phyloP scores from a whole-genome alignment of 2,329 filamentous ascomycete species.

The Monilinia polystroma region DNA sequence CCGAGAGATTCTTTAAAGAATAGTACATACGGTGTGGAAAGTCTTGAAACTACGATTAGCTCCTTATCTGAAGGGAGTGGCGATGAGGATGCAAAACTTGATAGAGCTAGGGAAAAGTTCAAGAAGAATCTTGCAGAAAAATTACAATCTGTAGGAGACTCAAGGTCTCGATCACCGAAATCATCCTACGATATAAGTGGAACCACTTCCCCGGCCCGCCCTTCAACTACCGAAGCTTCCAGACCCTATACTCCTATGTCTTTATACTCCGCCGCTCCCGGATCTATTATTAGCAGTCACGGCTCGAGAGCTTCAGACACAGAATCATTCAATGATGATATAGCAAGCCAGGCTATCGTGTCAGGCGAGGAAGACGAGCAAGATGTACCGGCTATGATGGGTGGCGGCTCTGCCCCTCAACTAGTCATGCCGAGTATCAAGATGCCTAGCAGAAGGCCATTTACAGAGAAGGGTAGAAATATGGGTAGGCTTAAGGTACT shows the following conservation, averaged over 20 bases:
- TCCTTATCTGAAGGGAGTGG: constrained; percentile 37
- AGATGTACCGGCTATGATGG: constrained; percentile 47
- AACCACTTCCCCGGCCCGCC: constrained; percentile 38
- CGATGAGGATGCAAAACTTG: constrained; percentile 34
- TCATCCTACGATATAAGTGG: constrained; percentile 41
- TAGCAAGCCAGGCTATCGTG: constrained; percentile 41
- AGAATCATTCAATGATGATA: constrained; percentile 50
- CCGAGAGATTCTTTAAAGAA: constrained; percentile 42
- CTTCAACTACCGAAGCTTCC: constrained; percentile 42
- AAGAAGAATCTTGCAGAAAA: constrained; percentile 34
- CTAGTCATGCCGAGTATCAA: constrained; percentile 97
- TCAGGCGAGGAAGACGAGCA: constrained; percentile 40
- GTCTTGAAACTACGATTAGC: constrained; percentile 40
- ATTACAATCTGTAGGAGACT: constrained; percentile 33
- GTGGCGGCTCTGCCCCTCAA: constrained; percentile 64
- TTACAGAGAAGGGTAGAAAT: constrained; percentile 80
- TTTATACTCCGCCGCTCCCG: constrained; percentile 44
- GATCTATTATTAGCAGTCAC: constrained; percentile 49
- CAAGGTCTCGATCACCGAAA: constrained; percentile 37
- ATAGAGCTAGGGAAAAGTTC: constrained; percentile 35
- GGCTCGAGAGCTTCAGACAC: constrained; percentile 54
- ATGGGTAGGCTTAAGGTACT: constrained; percentile 89
- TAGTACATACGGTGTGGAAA: constrained; percentile 39
- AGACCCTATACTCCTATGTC: constrained; percentile 49
- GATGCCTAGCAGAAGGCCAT: constrained; percentile 85